These are phyloP conservation scores for Leptographium radiaticola DNA, from an alignment of 2,329 filamentous ascomycete species.

Conservation along the genomic window DNA sequence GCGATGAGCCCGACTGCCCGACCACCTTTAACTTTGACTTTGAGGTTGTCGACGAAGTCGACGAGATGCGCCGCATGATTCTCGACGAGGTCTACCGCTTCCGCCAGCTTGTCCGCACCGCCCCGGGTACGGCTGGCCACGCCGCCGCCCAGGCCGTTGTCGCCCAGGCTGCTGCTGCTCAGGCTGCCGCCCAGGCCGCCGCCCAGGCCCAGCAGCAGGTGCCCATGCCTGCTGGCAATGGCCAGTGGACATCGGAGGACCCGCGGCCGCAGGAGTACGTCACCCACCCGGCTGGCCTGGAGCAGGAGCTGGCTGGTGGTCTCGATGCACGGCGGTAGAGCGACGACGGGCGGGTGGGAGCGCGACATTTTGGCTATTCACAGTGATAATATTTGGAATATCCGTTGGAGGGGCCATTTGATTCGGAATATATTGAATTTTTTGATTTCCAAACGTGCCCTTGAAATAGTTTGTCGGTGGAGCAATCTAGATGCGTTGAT, in stretches of 20 bases:
- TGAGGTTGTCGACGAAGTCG: constrained; percentile 90
- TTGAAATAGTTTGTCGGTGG: too few species aligned
- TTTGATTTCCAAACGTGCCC: too few species aligned
- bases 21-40: constrained; percentile 97
- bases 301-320: constrained; percentile 46
- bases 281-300: constrained; percentile 34
- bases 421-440: too few species aligned
- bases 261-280: constrained; percentile 47
- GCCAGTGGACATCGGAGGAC: constrained; percentile 46
- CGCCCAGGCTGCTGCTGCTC: constrained; percentile 8
- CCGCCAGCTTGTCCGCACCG: constrained; percentile 48
- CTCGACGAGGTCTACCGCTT: constrained; percentile 87
- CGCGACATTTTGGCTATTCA: not conserved
- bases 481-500: too few species aligned
- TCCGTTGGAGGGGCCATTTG: too few species aligned
- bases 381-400: too few species aligned
- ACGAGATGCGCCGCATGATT: constrained; percentile 94
- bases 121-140: constrained; percentile 24
- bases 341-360: not conserved
- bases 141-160: constrained; percentile 8
- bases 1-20: constrained; percentile 87
- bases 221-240: constrained; percentile 35
- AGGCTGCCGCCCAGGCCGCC: constrained; percentile 2
- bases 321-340: constrained; percentile 34
- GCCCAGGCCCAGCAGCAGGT: constrained; percentile 25